Percentiles rank a stretch among this genome's conserved stretches.
These are phyloP conservation scores for Wallacemonas sp. DNA, from an alignment of 208 protist species.

Conservation along the genomic window DNA sequence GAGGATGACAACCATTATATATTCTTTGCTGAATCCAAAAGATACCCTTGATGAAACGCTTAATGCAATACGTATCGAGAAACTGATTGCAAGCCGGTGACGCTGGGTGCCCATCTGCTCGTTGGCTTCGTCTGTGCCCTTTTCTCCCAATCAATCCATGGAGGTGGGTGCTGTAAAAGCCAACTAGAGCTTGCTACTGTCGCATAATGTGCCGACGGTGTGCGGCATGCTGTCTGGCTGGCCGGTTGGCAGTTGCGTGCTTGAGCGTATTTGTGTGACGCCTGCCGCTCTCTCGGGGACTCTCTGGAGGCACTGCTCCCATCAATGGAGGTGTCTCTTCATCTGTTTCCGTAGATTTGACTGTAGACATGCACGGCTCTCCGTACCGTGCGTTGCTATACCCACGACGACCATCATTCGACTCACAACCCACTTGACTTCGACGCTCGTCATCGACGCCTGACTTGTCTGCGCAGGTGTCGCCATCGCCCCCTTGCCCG, in stretches of 20 bases:
- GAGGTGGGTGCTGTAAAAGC: no score
- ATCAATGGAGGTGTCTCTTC: not conserved
- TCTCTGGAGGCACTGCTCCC: not conserved
- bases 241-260: no score
- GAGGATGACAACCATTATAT: slow-evolving; percentile 6
- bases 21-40: not conserved
- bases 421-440: no score
- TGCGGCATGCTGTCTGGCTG: no score
- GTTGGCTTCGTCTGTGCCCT: not conserved
- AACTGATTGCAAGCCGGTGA: slow-evolving; percentile 7
- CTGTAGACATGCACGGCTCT: not conserved
- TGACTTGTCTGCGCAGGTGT: not conserved
- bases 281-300: not conserved
- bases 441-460: no score
- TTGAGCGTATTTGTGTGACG: not conserved
- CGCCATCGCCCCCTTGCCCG: not conserved
- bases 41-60: slow-evolving; percentile 10
- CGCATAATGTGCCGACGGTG: no score
- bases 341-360: not conserved
- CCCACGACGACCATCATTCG: no score
- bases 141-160: no score
- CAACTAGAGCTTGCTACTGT: no score
- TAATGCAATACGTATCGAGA: slow-evolving; percentile 37
- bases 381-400: no score
- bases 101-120: not conserved